Conservation (phyloP, 2,329 filamentous ascomycete genomes). For the Verticillium zaregamsianum region DNA sequence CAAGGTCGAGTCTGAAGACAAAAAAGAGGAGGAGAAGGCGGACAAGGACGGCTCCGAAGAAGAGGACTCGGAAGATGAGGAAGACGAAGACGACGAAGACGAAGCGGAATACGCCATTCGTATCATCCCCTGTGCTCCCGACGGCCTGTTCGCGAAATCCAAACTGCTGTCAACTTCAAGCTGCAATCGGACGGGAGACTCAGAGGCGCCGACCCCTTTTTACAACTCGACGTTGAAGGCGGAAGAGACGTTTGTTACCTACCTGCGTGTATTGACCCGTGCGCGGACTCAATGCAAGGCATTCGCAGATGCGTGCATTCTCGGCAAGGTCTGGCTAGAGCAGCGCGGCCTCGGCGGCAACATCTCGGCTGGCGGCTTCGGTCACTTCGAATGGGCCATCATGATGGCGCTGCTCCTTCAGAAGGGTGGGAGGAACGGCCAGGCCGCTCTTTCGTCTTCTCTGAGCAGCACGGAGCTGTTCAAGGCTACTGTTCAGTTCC, state of each 20-base stretch:
- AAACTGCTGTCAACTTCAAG: slow-evolving; percentile 70
- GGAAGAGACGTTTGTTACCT: slow-evolving; percentile 68
- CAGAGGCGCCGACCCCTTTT: slow-evolving; percentile 62
- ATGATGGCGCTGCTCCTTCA: slow-evolving; percentile 76
- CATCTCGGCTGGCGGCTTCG: slow-evolving; percentile 78
- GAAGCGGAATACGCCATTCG: slow-evolving; percentile 56
- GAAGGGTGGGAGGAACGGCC: slow-evolving; percentile 68
- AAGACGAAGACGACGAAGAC: slow-evolving; percentile 14
- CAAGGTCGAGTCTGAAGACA: slow-evolving; percentile 13
- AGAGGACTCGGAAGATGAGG: slow-evolving; percentile 8
- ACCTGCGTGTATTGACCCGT: slow-evolving; percentile 71
- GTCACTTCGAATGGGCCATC: slow-evolving; percentile 86
- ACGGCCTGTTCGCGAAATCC: slow-evolving; percentile 62
- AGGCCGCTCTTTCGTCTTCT: slow-evolving; percentile 68
- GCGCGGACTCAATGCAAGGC: slow-evolving; percentile 64
- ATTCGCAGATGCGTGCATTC: slow-evolving; percentile 78
- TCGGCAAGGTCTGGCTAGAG: slow-evolving; percentile 84
- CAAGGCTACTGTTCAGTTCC: slow-evolving; percentile 87
- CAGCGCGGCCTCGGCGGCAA: slow-evolving; percentile 76
- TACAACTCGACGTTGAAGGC: slow-evolving; percentile 85
- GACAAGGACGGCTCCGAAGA: slow-evolving; percentile 17
- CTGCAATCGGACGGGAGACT: slow-evolving; percentile 58
- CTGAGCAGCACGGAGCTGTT: slow-evolving; percentile 92
- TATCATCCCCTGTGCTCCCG: slow-evolving; percentile 71
- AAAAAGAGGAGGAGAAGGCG: not conserved